Evolutionary conservation across 495 filamentous ascomycete genomes (phyloP).

Genomic region (Baudoinia panamericana): DNA sequence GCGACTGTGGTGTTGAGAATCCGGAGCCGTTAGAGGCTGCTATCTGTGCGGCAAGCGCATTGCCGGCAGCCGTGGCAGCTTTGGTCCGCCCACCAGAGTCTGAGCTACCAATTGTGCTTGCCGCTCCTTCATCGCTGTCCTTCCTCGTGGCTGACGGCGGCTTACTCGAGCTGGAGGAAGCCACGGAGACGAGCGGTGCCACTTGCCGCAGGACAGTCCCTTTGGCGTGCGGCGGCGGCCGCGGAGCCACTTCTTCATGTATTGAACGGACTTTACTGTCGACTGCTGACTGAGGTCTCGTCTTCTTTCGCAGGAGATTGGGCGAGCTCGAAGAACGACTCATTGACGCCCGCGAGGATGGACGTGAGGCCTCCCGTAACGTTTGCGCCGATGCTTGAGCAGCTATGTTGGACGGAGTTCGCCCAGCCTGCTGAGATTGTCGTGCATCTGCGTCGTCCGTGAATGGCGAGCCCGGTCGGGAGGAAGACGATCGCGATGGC

Average conservation of each 20-base stretch:
- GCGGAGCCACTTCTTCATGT: slow-evolving; percentile 1
- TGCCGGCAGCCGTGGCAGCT: slow-evolving; percentile 10
- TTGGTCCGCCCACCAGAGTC: not conserved
- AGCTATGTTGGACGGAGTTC: slow-evolving; percentile 5
- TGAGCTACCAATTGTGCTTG: not conserved
- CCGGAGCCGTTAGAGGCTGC: not conserved
- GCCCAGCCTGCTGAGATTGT: slow-evolving; percentile 14
- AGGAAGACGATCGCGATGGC: too few species aligned
- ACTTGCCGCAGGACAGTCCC: not conserved
- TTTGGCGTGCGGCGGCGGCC: not conserved
- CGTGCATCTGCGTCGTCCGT: not conserved
- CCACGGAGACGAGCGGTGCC: not conserved
- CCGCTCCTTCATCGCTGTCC: slow-evolving; percentile 7
- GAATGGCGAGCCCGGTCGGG: too few species aligned
- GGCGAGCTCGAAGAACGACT: slow-evolving; percentile 9
- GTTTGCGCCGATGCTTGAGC: slow-evolving; percentile 19
- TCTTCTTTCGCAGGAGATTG: slow-evolving; percentile 11
- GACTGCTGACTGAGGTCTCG: not conserved
- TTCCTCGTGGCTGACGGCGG: not conserved
- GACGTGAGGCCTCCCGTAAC: slow-evolving; percentile 13
- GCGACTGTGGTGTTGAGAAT: not conserved
- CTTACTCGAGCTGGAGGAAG: slow-evolving; percentile 4
- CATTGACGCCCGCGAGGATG: not conserved
- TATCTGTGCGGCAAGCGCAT: slow-evolving; percentile 9
- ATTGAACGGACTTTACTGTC: not conserved